A percentile compares a stretch with the other conserved stretches of the same genome.
Conservation (phyloP, 2,329 filamentous ascomycete genomes). For the Fusarium sp. region DNA sequence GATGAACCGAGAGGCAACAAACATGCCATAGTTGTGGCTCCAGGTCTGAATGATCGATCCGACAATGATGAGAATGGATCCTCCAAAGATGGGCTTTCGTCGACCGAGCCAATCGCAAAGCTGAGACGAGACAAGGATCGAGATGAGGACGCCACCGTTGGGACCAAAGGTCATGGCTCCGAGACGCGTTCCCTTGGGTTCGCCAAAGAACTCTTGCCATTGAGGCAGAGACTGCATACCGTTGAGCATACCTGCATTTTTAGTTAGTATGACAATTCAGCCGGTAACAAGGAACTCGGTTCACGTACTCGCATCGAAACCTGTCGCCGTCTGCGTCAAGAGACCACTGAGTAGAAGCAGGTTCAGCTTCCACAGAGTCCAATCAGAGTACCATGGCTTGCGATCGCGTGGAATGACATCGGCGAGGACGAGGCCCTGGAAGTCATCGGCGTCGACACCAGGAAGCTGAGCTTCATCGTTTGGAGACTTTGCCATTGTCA, state of each 20-base stretch:
- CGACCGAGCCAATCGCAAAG: constrained; percentile 45
- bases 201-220: constrained; percentile 46
- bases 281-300: not conserved
- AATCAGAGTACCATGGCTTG: constrained; percentile 39
- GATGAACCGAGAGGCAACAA: constrained; percentile 50
- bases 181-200: constrained; percentile 45
- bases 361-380: constrained; percentile 47
- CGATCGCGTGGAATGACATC: constrained; percentile 39
- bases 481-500: constrained; percentile 18
- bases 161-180: constrained; percentile 46
- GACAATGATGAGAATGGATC: constrained; percentile 44
- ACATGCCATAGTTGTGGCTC: constrained; percentile 49
- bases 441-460: constrained; percentile 29
- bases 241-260: constrained; percentile 47
- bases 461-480: constrained; percentile 21
- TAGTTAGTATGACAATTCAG: not conserved
- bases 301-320: constrained; percentile 34
- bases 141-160: constrained; percentile 40
- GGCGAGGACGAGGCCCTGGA: constrained; percentile 39
- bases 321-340: constrained; percentile 47
- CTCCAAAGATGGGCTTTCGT: constrained; percentile 42
- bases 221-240: constrained; percentile 48
- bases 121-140: constrained; percentile 41
- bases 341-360: constrained; percentile 47
- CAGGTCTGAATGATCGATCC: constrained; percentile 45